phyloP scores from a whole-genome alignment of 2,329 filamentous ascomycete species.

The Didymella segeticola region DNA sequence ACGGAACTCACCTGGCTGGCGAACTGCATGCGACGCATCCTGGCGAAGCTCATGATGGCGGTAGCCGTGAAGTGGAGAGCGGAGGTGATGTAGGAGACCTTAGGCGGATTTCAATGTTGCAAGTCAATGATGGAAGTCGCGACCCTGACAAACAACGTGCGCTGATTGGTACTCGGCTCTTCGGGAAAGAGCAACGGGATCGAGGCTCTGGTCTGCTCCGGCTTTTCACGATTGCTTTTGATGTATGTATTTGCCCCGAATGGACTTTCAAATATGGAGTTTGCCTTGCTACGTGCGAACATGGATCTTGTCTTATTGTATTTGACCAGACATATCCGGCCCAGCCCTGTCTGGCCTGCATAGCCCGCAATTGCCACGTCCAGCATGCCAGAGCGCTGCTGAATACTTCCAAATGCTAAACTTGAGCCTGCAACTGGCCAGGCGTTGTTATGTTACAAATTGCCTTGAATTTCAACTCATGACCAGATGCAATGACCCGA shows the following conservation, averaged over 20 bases:
- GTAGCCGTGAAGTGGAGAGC: slow-evolving; percentile 39
- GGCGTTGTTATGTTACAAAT: slow-evolving; percentile 4
- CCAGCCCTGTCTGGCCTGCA: slow-evolving; percentile 1
- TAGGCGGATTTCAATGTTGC: slow-evolving; percentile 32
- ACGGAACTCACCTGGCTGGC: slow-evolving; percentile 46
- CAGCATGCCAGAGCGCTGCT: neutral
- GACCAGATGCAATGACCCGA: neutral
- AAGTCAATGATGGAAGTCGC: slow-evolving; percentile 35
- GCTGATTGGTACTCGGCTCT: slow-evolving; percentile 41
- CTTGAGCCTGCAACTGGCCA: neutral
- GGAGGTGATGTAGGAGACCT: slow-evolving; percentile 25
- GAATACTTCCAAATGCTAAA: neutral
- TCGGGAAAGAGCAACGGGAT: slow-evolving; percentile 23
- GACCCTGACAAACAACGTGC: slow-evolving; percentile 28
- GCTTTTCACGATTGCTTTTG: slow-evolving; percentile 28
- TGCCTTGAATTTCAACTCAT: slow-evolving; percentile 10
- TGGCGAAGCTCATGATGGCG: slow-evolving; percentile 49
- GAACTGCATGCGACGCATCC: slow-evolving; percentile 49
- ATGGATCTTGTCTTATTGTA: neutral
- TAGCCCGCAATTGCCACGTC: slow-evolving; percentile 1
- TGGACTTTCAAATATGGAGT: slow-evolving; percentile 5
- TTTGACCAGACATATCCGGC: neutral
- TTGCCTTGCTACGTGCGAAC: neutral
- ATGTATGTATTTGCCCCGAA: slow-evolving; percentile 14
- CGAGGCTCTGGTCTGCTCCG: slow-evolving; percentile 29